Evolutionary conservation across 345 rosid species (phyloP).

Genomic region (Passiflora organensis): DNA sequence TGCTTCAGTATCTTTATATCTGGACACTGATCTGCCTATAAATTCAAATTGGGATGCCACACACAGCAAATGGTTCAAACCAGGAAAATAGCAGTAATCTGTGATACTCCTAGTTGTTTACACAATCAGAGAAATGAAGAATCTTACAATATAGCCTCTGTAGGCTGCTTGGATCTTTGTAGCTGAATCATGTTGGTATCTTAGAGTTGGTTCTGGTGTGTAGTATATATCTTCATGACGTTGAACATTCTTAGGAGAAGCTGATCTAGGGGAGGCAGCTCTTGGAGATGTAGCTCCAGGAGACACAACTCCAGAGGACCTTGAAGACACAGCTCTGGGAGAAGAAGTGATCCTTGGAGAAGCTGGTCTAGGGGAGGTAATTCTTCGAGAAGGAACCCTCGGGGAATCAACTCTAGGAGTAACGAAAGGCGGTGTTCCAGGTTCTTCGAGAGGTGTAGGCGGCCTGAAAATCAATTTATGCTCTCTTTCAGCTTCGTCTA

Average conservation of each 20-base stretch:
- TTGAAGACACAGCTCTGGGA: slow-evolving; percentile 43
- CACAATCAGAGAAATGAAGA: slow-evolving; percentile 11
- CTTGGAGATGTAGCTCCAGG: slow-evolving; percentile 54
- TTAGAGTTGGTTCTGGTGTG: slow-evolving; percentile 63
- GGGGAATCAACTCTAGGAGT: slow-evolving; percentile 27
- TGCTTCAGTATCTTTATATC: neutral
- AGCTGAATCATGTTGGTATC: slow-evolving; percentile 59
- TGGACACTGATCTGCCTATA: neutral
- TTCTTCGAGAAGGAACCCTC: slow-evolving; percentile 32
- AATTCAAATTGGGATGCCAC: neutral
- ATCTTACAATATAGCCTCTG: slow-evolving; percentile 78
- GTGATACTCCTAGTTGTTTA: no score
- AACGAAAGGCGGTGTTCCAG: slow-evolving; percentile 40
- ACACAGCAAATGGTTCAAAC: no score
- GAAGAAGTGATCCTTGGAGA: slow-evolving; percentile 52
- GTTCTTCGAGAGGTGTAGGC: slow-evolving; percentile 54
- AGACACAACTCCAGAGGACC: slow-evolving; percentile 45
- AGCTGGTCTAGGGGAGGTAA: slow-evolving; percentile 45
- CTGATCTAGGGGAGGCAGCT: slow-evolving; percentile 39
- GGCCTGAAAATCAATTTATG: slow-evolving; percentile 67
- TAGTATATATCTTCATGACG: slow-evolving; percentile 41
- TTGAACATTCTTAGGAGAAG: slow-evolving; percentile 36
- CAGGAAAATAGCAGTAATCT: no score
- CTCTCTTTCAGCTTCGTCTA: slow-evolving; percentile 90
- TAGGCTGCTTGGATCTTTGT: slow-evolving; percentile 83